phyloP scores from a whole-genome alignment of 1,284 basidiomycete species.

The Cryptococcus sp. region DNA sequence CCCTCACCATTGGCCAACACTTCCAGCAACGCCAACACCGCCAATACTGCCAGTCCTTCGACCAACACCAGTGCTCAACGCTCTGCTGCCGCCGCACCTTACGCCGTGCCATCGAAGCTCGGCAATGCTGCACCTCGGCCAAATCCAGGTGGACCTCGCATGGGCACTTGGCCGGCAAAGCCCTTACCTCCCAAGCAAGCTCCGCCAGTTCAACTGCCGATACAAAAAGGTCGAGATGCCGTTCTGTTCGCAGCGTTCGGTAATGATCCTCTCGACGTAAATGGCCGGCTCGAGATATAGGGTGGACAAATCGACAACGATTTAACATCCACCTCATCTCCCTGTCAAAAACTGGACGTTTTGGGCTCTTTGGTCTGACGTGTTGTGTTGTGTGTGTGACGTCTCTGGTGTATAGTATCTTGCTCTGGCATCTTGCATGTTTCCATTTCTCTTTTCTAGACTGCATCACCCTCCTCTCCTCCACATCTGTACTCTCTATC shows the following conservation, averaged over 20 bases:
- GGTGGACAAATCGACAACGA: no score
- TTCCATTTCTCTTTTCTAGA: no score
- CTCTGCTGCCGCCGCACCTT: conserved; percentile 1
- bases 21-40: neutral
- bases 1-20: no score
- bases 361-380: no score
- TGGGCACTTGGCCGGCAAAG: conserved; percentile 8
- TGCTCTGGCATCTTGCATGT: no score
- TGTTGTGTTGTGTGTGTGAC: no score
- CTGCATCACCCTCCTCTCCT: no score
- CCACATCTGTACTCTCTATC: no score
- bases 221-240: conserved; percentile 5
- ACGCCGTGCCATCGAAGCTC: conserved; percentile 1
- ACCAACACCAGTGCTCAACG: neutral
- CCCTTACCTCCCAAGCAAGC: conserved; percentile 3
- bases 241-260: conserved; percentile 7
- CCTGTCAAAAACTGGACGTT: no score
- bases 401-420: no score
- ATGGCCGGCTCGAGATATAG: conserved; percentile 6
- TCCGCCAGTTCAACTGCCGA: conserved; percentile 4
- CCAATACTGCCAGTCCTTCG: neutral
- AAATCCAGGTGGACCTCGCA: neutral
- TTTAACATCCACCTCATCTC: no score
- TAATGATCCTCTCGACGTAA: conserved; percentile 7
- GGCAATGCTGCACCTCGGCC: neutral